These are phyloP conservation scores for Zygoascus meyerae DNA, from an alignment of 1,139 yeast genomes.

Conservation along the genomic window DNA sequence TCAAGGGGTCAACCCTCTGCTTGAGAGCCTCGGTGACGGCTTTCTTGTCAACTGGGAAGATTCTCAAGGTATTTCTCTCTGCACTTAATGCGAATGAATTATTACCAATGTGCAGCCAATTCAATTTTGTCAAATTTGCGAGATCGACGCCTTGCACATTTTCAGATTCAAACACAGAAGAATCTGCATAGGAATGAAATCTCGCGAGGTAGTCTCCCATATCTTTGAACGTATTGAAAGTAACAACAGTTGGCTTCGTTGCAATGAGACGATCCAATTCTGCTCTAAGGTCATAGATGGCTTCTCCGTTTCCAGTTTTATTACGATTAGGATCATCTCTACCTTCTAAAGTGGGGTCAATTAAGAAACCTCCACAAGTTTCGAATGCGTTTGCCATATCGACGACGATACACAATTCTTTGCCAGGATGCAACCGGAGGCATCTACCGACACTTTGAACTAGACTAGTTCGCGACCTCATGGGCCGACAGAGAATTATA, in stretches of 20 bases:
- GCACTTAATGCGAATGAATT: slow-evolving; percentile 17
- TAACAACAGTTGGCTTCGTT: slow-evolving; percentile 18
- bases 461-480: slow-evolving; percentile 63
- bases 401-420: slow-evolving; percentile 63
- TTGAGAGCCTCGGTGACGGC: slow-evolving; percentile 3
- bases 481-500: slow-evolving; percentile 72
- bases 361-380: slow-evolving; percentile 50
- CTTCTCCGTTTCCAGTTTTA: slow-evolving; percentile 8
- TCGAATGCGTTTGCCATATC: slow-evolving; percentile 60
- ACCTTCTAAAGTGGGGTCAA: slow-evolving; percentile 60
- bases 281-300: slow-evolving; percentile 4
- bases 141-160: slow-evolving; percentile 3
- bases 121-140: slow-evolving; percentile 12
- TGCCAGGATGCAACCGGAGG: slow-evolving; percentile 55
- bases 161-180: background rate
- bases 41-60: slow-evolving; percentile 13
- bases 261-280: slow-evolving; percentile 11
- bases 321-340: background rate
- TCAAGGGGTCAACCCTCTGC: background rate
- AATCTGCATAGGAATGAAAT: slow-evolving; percentile 11
- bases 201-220: background rate
- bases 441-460: slow-evolving; percentile 95
- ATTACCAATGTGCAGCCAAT: slow-evolving; percentile 21
- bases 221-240: slow-evolving; percentile 7
- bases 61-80: slow-evolving; percentile 17